Evolutionary conservation across 225 moss, liverwort and hornwort genomes (phyloP), one percentile per base, ranked within the genome.

Genomic region (Takakia lepidozioides): DNA sequence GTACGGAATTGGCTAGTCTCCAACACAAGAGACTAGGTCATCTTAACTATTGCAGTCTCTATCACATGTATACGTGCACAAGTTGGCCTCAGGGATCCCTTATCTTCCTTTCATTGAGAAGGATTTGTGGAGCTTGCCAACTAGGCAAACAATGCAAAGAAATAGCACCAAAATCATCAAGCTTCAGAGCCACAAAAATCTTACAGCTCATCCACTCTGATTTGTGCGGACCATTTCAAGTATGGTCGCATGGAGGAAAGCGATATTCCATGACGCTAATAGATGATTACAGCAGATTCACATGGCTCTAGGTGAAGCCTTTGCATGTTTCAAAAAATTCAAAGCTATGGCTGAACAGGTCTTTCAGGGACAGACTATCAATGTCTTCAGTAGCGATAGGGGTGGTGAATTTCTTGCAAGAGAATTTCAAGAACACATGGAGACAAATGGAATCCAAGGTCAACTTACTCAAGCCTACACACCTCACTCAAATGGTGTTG

Each of bases 401-500:
- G 57, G 44, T 9, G 57, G 29, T 1, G 46, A 46, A 16, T 57
- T 45, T 9, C 17, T 27, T 0, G 46, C 45, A 3, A 19, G 10
- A 2, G 16, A 7, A 19, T 57, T 46, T n/a, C 15, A 15, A 0
- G 17, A 32, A 0, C 20, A 9, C 2, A 32, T 27, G 4, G 1
- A 29, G 1, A 5, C 0, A 2, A 2, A 17, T 30, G 57, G 57
- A 2, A 46, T 57, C 2, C 0, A 0, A 1, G 2, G 29, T 7
- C 45, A 46, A 8, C 32, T 57, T 0, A 57, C 46, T 2, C 32
- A 34, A 46, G 44, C 57, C 18, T 13, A 19, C 1, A 57, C 29
- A 5, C 46, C 46, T 1, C 30, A 57, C 3, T 40, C 29, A 19
- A 57, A 57, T 19, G 46, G 46, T 1, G 23, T 57, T 1, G 28